phyloP scores from a whole-genome alignment of 1,139 yeast genomes.

The Hansenula lynferdii region DNA sequence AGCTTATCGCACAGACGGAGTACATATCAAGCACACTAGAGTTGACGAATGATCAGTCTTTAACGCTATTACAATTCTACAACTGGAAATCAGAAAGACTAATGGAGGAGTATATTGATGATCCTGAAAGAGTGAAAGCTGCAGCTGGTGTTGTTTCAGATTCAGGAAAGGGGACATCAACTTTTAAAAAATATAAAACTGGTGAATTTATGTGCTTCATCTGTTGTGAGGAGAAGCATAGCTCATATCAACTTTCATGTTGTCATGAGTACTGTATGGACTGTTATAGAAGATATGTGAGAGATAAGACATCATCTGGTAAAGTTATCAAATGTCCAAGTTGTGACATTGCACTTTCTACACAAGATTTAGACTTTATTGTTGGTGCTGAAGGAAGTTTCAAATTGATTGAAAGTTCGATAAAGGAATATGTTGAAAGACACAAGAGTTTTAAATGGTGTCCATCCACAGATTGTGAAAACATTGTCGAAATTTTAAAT shows the following conservation, averaged over 20 bases:
- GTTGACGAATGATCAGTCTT: constrained; percentile 35
- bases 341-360: constrained; percentile 30
- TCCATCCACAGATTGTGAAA: constrained; percentile 80
- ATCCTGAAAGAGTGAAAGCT: constrained; percentile 37
- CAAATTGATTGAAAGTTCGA: constrained; percentile 28
- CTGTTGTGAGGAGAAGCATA: constrained; percentile 57
- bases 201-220: constrained; percentile 49
- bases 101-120: constrained; percentile 61
- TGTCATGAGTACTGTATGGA: constrained; percentile 62
- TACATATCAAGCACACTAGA: constrained; percentile 29
- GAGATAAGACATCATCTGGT: constrained; percentile 46
- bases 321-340: constrained; percentile 66
- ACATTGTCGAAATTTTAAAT: constrained; percentile 48
- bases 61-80: constrained; percentile 53
- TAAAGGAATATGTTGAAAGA: constrained; percentile 50
- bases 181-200: constrained; percentile 20
- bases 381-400: constrained; percentile 28
- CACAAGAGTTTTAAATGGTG: constrained; percentile 62
- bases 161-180: constrained; percentile 8
- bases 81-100: constrained; percentile 75
- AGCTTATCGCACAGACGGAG: constrained; percentile 12
- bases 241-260: constrained; percentile 56
- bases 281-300: constrained; percentile 63
- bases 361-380: constrained; percentile 29
- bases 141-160: constrained; percentile 45